Conservation (phyloP, 371 early-diverging fungal genomes). For the Capillidium rhysosporum region DNA sequence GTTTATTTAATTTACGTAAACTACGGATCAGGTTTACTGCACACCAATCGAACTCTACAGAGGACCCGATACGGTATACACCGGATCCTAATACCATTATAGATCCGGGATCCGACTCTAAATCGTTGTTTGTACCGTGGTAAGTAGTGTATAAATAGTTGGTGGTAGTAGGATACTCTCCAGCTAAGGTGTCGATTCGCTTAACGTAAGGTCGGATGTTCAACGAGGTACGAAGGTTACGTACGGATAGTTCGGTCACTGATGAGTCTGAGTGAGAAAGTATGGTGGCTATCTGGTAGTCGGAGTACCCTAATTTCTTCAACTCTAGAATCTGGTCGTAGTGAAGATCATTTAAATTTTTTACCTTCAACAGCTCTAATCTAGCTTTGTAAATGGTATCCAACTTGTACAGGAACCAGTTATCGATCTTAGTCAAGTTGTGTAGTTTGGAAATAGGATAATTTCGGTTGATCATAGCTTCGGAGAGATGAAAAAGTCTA, state of each 20-base stretch:
- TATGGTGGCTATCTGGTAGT: conserved; percentile 54
- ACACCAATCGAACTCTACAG: conserved; percentile 97
- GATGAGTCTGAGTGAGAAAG: conserved; percentile 24
- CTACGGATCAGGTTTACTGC: conserved; percentile 82
- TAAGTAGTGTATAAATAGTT: conserved; percentile 95
- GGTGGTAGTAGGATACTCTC: conserved; percentile 88
- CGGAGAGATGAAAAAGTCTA: conserved; percentile 82
- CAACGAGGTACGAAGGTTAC: conserved; percentile 30
- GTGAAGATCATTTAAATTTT: conserved; percentile 22
- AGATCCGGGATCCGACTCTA: conserved; percentile 41
- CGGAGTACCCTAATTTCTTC: conserved; percentile 77
- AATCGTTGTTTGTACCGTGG: conserved; percentile 75
- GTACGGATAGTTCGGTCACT: conserved; percentile 9
- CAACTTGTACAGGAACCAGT: conserved; percentile 88
- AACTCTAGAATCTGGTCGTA: conserved; percentile 33
- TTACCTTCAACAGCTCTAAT: conserved; percentile 17
- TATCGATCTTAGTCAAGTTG: conserved; percentile 75
- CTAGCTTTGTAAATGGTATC: conserved; percentile 37
- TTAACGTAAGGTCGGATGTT: conserved; percentile 70
- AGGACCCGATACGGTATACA: conserved; percentile 90
- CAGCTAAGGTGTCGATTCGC: conserved; percentile 84
- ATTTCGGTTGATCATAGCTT: conserved; percentile 51
- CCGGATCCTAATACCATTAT: conserved; percentile 90
- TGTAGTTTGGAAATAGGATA: conserved; percentile 73
- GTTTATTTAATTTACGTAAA: conserved; percentile 52